Evolutionary conservation across 78 protist species (phyloP).

Genomic region (Cavenderia fasciculata): DNA sequence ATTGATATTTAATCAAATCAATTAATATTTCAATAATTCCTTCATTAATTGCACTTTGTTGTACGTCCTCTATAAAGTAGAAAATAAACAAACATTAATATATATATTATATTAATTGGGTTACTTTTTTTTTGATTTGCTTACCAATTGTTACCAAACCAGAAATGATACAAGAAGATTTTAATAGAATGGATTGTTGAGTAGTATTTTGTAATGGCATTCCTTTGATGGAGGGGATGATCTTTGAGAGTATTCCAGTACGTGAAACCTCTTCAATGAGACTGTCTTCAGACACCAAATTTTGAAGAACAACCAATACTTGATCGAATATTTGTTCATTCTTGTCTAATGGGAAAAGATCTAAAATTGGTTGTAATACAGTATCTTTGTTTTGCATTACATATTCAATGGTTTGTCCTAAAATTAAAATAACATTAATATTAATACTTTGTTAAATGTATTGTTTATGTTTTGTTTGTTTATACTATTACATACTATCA

Average conservation of each 20-base stretch:
- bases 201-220: conserved; percentile 63
- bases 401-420: conserved; percentile 72
- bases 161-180: conserved; percentile 53
- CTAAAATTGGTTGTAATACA: conserved; percentile 4
- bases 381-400: conserved; percentile 3
- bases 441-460: too few relatives aligned
- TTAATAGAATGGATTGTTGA: conserved; percentile 28
- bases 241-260: conserved; percentile 4
- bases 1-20: conserved; percentile 17
- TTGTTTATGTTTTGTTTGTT: too few relatives aligned
- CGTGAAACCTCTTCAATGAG: conserved; percentile 30
- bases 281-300: conserved; percentile 69
- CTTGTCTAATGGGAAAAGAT: conserved; percentile 4
- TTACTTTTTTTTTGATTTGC: not conserved
- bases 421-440: too few relatives aligned
- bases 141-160: conserved; percentile 55
- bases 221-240: conserved; percentile 27
- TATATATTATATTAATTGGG: not conserved
- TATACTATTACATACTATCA: conserved; percentile 24
- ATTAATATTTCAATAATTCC: conserved; percentile 38
- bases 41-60: conserved; percentile 43
- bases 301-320: conserved; percentile 30
- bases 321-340: conserved; percentile 47
- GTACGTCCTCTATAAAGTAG: conserved; percentile 35
- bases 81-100: not conserved